Conservation (phyloP, 345 rosid genomes). For the Hibiscus trionum region DNA sequence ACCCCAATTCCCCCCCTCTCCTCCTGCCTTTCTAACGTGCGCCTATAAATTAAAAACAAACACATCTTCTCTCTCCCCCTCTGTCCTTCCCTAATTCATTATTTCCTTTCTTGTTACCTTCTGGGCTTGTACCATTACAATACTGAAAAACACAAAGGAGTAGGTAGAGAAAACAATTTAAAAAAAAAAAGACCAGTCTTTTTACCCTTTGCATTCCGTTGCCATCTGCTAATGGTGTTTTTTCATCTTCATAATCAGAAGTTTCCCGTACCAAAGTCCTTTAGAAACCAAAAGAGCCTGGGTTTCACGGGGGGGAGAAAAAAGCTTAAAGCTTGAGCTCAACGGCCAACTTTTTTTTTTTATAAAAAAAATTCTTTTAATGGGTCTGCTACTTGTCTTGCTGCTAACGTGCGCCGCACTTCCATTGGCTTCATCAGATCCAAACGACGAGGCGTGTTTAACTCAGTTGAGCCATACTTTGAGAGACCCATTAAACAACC, state of each 20-base stretch:
- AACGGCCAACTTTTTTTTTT: not conserved
- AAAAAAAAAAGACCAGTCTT: not conserved
- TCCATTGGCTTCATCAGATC: conserved; percentile 37
- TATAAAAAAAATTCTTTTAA: not conserved
- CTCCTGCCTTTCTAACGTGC: not conserved
- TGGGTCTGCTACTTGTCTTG: conserved; percentile 25
- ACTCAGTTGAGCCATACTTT: conserved; percentile 42
- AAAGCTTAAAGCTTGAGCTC: not conserved
- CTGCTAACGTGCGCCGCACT: conserved; percentile 25
- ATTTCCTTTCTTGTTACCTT: no score
- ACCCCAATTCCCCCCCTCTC: not conserved
- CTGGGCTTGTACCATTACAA: not conserved
- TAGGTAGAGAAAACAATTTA: no score
- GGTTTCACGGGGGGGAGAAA: no score
- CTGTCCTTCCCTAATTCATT: not conserved
- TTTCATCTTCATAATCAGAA: not conserved
- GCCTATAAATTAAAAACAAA: not conserved
- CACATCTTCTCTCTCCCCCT: not conserved
- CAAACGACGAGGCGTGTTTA: conserved; percentile 61
- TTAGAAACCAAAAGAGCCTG: no score
- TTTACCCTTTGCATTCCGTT: not conserved
- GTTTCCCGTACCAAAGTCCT: no score
- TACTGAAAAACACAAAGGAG: no score
- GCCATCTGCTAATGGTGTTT: not conserved
- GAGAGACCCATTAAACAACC: conserved; percentile 62